phyloP scores from a whole-genome alignment of 202 grass and related monocot genomes.

The Cymbopogon flexuosus region DNA sequence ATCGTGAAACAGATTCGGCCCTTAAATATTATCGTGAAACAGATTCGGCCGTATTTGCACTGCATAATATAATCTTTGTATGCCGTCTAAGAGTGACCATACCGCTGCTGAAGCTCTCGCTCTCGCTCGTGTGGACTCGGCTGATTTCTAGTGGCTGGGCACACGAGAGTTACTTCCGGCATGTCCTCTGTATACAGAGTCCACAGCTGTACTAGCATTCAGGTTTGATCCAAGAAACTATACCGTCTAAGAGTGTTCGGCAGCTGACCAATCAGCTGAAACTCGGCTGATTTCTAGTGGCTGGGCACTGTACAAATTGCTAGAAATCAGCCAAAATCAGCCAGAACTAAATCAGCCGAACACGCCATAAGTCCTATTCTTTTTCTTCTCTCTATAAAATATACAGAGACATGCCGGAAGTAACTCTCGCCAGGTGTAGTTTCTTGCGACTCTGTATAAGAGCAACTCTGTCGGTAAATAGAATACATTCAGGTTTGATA shows the following conservation, averaged over 20 bases:
- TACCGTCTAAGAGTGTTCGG: too few species aligned
- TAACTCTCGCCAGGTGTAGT: background rate
- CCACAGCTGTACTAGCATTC: background rate
- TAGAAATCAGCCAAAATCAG: too few species aligned
- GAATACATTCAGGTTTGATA: background rate
- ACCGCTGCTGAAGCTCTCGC: background rate
- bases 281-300: too few species aligned
- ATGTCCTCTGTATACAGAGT: too few species aligned
- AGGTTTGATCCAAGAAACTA: too few species aligned
- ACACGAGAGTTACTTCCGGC: too few species aligned
- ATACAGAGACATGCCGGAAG: background rate
- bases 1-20: constrained; percentile 22
- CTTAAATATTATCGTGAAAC: constrained; percentile 8
- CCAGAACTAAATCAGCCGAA: too few species aligned
- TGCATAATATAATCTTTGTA: background rate
- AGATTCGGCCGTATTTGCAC: background rate
- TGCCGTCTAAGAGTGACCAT: background rate
- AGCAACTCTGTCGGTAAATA: background rate
- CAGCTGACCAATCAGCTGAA: too few species aligned
- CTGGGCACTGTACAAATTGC: too few species aligned
- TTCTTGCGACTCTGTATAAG: background rate
- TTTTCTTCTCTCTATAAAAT: background rate
- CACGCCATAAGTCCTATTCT: too few species aligned
- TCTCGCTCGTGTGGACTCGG: background rate
- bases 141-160: too few species aligned